Evolutionary conservation across 805 yeast genomes (phyloP).

Genomic region (Kuraishia piskuri): DNA sequence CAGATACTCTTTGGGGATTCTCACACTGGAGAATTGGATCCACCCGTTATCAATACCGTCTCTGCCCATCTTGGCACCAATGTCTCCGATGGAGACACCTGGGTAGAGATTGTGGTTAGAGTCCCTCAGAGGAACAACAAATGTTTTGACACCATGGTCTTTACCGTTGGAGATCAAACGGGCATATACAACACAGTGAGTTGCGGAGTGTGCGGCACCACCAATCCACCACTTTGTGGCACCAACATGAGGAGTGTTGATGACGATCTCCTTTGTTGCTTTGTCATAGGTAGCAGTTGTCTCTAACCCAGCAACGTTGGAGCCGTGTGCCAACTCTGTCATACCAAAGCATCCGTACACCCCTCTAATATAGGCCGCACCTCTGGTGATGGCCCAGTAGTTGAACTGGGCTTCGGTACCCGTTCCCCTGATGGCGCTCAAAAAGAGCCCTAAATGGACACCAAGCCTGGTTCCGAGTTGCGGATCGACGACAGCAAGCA

Average conservation of each 20-base stretch:
- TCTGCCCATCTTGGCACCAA: slow-evolving; percentile 93
- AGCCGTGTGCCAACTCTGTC: slow-evolving; percentile 92
- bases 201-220: slow-evolving; percentile 93
- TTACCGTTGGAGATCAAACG: slow-evolving; percentile 71
- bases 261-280: slow-evolving; percentile 54
- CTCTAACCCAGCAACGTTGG: slow-evolving; percentile 88
- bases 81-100: slow-evolving; percentile 83
- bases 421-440: slow-evolving; percentile 74
- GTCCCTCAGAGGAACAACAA: slow-evolving; percentile 86
- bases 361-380: slow-evolving; percentile 49
- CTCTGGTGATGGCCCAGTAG: slow-evolving; percentile 74
- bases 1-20: slow-evolving; percentile 80
- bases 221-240: slow-evolving; percentile 99
- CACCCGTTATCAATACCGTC: slow-evolving; percentile 96
- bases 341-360: slow-evolving; percentile 85
- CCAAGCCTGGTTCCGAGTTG: slow-evolving; percentile 76
- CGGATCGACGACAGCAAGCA: slow-evolving; percentile 67
- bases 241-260: slow-evolving; percentile 83
- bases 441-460: slow-evolving; percentile 80
- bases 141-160: slow-evolving; percentile 89
- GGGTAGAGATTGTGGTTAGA: slow-evolving; percentile 61
- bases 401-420: slow-evolving; percentile 79
- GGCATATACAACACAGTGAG: slow-evolving; percentile 81
- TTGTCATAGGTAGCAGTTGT: slow-evolving; percentile 82
- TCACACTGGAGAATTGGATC: slow-evolving; percentile 83